These are phyloP conservation scores for Asterophora parasitica DNA, from an alignment of 768 basidiomycete genomes.

Conservation along the genomic window DNA sequence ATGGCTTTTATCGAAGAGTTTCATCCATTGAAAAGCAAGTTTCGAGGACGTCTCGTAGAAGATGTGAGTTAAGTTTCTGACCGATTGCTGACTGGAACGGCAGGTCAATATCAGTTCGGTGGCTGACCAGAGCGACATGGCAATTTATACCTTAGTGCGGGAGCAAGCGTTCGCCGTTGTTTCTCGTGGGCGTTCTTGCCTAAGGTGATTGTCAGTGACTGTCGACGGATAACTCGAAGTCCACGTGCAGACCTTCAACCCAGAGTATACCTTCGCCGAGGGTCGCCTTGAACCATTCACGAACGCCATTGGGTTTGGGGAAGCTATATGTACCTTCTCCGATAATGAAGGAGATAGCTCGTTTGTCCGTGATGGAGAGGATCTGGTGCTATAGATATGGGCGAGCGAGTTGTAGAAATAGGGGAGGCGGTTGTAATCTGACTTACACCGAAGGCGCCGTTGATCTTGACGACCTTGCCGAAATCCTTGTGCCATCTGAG, in stretches of 20 bases:
- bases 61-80: constrained; percentile 44
- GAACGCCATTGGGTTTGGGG: constrained; percentile 58
- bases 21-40: constrained; percentile 47
- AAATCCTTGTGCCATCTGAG: constrained; percentile 47
- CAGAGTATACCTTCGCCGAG: constrained; percentile 63
- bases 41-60: constrained; percentile 55
- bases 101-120: background rate
- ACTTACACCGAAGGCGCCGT: constrained; percentile 53
- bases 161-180: constrained; percentile 48
- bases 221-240: background rate
- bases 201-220: constrained; percentile 17
- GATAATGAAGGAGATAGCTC: constrained; percentile 50
- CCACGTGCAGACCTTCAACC: constrained; percentile 46
- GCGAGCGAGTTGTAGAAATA: constrained; percentile 3
- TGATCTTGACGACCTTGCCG: constrained; percentile 51
- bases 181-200: constrained; percentile 54
- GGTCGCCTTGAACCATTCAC: constrained; percentile 58
- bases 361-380: constrained; percentile 51
- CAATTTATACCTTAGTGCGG: constrained; percentile 46
- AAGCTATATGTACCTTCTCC: constrained; percentile 52
- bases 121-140: constrained; percentile 4
- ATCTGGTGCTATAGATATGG: constrained; percentile 44
- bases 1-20: constrained; percentile 36
- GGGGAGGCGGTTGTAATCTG: background rate
- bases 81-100: constrained; percentile 41